Evolutionary conservation across 2,329 filamentous ascomycete genomes (phyloP).

Genomic region (Davidsoniella australis): DNA sequence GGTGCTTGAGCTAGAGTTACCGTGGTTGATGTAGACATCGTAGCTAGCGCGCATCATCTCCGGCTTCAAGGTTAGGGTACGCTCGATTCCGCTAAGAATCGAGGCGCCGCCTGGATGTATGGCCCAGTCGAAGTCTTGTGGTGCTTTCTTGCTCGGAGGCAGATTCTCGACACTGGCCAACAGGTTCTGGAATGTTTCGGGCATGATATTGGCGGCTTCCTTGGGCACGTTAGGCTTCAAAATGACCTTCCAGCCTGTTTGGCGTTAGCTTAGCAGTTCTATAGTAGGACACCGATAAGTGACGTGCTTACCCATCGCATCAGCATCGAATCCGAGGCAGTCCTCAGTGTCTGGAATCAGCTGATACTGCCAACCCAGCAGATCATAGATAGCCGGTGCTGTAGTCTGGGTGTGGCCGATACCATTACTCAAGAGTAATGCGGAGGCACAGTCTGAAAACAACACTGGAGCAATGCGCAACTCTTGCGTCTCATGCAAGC

Average conservation of each 20-base stretch:
- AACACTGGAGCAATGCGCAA: conserved; percentile 47
- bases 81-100: conserved; percentile 47
- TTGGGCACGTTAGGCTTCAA: conserved; percentile 44
- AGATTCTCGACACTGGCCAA: conserved; percentile 23
- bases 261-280: conserved; percentile 13
- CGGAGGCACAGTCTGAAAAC: conserved; percentile 56
- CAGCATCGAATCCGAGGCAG: conserved; percentile 48
- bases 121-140: conserved; percentile 54
- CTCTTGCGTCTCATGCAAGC: conserved; percentile 39
- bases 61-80: conserved; percentile 35
- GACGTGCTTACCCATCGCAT: conserved; percentile 34
- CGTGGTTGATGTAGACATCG: conserved; percentile 49
- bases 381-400: conserved; percentile 33
- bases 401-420: conserved; percentile 28
- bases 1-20: conserved; percentile 53
- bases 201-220: conserved; percentile 33
- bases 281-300: too few species aligned
- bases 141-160: conserved; percentile 25
- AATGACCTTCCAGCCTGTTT: conserved; percentile 46
- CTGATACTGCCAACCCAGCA: conserved; percentile 49
- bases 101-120: conserved; percentile 54
- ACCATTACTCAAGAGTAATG: conserved; percentile 46
- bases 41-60: conserved; percentile 55
- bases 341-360: conserved; percentile 43
- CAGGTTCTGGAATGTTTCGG: conserved; percentile 37